Evolutionary conservation across 768 basidiomycete genomes (phyloP).

Genomic region (Russula sp.): DNA sequence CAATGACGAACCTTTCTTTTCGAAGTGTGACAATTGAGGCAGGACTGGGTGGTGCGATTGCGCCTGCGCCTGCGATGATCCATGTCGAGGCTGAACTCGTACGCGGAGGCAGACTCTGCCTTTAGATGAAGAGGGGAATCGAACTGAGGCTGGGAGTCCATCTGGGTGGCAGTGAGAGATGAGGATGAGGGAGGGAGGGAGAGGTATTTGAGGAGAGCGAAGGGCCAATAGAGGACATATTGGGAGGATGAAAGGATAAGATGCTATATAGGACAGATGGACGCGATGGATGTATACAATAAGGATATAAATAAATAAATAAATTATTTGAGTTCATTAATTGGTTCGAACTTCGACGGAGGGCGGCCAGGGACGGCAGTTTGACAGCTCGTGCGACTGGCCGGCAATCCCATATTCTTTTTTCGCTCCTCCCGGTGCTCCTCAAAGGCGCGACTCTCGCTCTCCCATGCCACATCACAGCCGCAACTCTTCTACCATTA

Average conservation of each 20-base stretch:
- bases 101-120: conserved; percentile 29
- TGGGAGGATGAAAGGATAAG: conserved; percentile 4
- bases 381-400: conserved; percentile 21
- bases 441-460: conserved; percentile 17
- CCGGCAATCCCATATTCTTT: conserved; percentile 19
- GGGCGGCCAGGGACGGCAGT: conserved; percentile 17
- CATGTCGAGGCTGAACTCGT: conserved; percentile 51
- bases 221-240: conserved; percentile 11
- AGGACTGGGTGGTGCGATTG: conserved; percentile 87
- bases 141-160: conserved; percentile 14
- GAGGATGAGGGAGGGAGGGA: conserved; percentile 8
- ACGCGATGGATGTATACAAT: not conserved
- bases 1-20: conserved; percentile 68
- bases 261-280: not conserved
- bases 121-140: conserved; percentile 34
- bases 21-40: conserved; percentile 85
- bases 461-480: conserved; percentile 22
- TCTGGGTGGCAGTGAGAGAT: conserved; percentile 32
- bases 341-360: conserved; percentile 6
- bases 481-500: conserved; percentile 19
- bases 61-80: conserved; percentile 79
- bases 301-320: not conserved
- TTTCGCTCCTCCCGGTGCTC: conserved; percentile 16
- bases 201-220: conserved; percentile 18
- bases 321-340: not conserved